phyloP scores from a whole-genome alignment of 2,329 filamentous ascomycete genomes.

The Helminthosporium solani region DNA sequence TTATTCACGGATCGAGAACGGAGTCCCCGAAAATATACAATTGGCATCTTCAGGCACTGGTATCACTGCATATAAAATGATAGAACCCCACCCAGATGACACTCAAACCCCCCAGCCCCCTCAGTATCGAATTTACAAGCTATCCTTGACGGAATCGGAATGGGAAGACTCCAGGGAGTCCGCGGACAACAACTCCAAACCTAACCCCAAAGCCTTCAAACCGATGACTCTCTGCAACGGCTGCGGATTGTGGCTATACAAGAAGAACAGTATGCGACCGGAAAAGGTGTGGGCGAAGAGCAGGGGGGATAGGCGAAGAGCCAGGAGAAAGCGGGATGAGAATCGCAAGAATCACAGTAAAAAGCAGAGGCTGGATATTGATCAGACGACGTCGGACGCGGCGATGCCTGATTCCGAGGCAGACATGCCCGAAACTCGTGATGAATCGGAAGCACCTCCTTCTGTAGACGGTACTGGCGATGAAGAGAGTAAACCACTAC shows the following conservation, averaged over 20 bases:
- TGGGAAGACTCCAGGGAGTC: constrained; percentile 34
- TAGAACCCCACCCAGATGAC: constrained; percentile 50
- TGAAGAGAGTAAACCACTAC: constrained; percentile 14
- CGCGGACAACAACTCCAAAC: not conserved
- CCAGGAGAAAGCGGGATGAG: constrained; percentile 34
- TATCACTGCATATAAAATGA: constrained; percentile 50
- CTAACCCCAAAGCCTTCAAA: constrained; percentile 54
- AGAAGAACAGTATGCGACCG: constrained; percentile 82
- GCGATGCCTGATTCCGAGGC: constrained; percentile 33
- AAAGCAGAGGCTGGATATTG: constrained; percentile 50
- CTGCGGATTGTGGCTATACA: constrained; percentile 92
- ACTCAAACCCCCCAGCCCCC: constrained; percentile 64
- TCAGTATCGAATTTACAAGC: constrained; percentile 76
- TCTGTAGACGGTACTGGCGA: constrained; percentile 15
- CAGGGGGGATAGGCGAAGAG: constrained; percentile 47
- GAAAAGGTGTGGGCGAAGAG: constrained; percentile 71
- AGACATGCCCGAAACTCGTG: constrained; percentile 16
- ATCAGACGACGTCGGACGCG: constrained; percentile 45
- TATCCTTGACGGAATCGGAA: constrained; percentile 66
- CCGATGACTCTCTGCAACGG: constrained; percentile 86
- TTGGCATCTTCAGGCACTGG: constrained; percentile 72
- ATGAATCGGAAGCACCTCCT: constrained; percentile 2
- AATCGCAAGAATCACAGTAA: constrained; percentile 37
- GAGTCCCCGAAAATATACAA: constrained; percentile 68
- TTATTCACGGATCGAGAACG: constrained; percentile 74